Base-by-base conservation (phyloP, 1,284 basidiomycete species). In the Austropuccinia psidii region DNA sequence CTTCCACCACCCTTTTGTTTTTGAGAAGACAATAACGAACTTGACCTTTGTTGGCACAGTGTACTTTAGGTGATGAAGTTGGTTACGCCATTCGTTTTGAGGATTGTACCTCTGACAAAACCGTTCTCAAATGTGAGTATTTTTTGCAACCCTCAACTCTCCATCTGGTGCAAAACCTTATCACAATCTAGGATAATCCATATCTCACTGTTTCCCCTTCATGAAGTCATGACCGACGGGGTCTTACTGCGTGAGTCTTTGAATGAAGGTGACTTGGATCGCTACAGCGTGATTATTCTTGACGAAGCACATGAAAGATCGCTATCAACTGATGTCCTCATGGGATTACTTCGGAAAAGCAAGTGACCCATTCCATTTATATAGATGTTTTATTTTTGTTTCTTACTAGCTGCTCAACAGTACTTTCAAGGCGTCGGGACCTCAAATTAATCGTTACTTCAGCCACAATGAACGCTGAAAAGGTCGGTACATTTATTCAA, bases 31-130 rank as follows among this genome's bases (percentile, higher is more conserved):
- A 37, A 31, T 52, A 13, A 21, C 41, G 43, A 43, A 33, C 11
- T 45, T 33, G 15, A 24, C 33, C 19, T 15, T 64, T 39, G 11
- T 27, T 24, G 7, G 15, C 39, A 33, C 45, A 73, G 70, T 97
- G 94, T 81, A 89, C 91, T 82, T 85, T 98, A 0, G 95, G 95
- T 7, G 84, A 85, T 1, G 87, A 87, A 0, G 95, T 98, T 17
- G 95, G 95, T 6, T 98, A 98, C 80, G 91, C 93, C 17, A 98
- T 98, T 79, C 91, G 95, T 75, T 98, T 98, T 78, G 95, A 98
- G 81, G 95, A 98, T 80, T 95, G 92, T 79, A 98, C 95, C 0
- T 89, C 89, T 0, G 84, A 88, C 2, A 89, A 92, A 54, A 98
- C 95, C 1, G 92, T 89, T 81, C 96, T 98, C 81, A 98, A 98